Base-by-base conservation (phyloP, 2,329 filamentous ascomycete species). In the Nigrospora osmanthi region DNA sequence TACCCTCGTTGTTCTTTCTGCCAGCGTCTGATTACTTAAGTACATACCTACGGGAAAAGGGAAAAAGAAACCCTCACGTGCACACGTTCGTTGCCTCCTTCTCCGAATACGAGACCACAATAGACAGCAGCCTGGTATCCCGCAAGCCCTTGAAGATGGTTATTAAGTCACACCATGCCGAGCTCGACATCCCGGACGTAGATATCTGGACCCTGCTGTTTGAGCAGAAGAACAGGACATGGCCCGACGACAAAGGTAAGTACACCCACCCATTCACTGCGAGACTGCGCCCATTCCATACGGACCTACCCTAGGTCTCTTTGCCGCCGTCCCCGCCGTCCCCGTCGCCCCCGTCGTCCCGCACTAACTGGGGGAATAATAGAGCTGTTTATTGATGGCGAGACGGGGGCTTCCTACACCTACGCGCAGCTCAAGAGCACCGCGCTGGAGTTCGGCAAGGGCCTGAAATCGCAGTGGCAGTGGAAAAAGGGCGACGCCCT, bases 401-500 rank as follows among this genome's bases (percentile, higher is more conserved):
- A 86, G 49, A 87, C 86, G 3, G 72, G 75, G 43, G 69, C 72
- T 38, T 69, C 67, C 16, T 89, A 95, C 65, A 94, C 82, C 38
- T 90, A 80, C 61, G 72, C 72, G 31, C 73, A 88, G 50, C 67
- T 87, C 46, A 83, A 78, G 55, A 70, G 71, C 49, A 71, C 78
- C 14, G 84, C 88, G 1, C 66, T 81, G 35, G 76, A 81, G n/a
- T 94, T 96, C 53, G 90, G 88, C 42, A 81, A 83, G 52, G 90
- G 87, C 1, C 74, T 97, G 16, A 83, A 81, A 57, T 78, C 83
- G 23, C 65, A 73, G 17, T 91, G 83, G 76, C 75, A 81, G 41
- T 95, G 89, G 85, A 74, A 81, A 54, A 89, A 85, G 59, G 86
- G 87, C 56, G 87, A 96, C 60, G 87, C 93, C 2, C 73, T 96